Base-by-base conservation (phyloP, 352 stramenopile genomes). In the Pythium dissimile region DNA sequence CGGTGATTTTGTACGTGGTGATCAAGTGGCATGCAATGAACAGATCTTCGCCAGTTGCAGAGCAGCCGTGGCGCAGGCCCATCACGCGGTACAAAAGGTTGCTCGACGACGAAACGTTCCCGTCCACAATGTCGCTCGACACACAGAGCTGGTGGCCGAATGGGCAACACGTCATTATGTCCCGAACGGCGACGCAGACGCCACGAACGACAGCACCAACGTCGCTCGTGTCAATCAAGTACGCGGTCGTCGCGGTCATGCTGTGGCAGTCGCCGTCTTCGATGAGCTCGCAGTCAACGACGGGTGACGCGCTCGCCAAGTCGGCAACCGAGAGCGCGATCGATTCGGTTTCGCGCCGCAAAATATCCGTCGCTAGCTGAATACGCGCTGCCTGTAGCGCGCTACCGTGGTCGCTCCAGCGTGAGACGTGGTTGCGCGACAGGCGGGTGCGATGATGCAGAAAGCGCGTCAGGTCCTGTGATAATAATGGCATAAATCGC, bases 141-240 rank as follows among this genome's bases (percentile, higher is more conserved):
- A 62, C 28, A 45, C 52, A n/a, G 64, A 59, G 18, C 26, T 21
- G 31, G 16, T 64, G 50, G 50, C 72, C 62, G n/a, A 64, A 38
- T 2, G 52, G 56, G 53, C 63, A 73, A 18, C 54, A 53, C 2
- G 50, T 45, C 26, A 53, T 59, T 23, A 66, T 68, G 11, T 28
- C 62, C 7, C 71, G 12, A 24, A 75, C 66, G 8, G 61, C 50
- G 6, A 59, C 64, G 15, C 49, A 71, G 7, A 62, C 58, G 20
- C 59, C 60, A 5, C 56, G 35, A 23, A 75, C 12, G 15, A 43
- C 42, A 4, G 39, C 37, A 9, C 39, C 41, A 9, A 75, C 5
- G 55, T 67, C 24, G 62, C 54, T 37, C 10, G 67, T 75, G 32
- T 75, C 67, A 35, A 79, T 59, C 11, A 64, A 58, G 43, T 72